These are phyloP conservation scores for Guillardia theta DNA, from an alignment of 78 protist species.

Conservation along the genomic window DNA sequence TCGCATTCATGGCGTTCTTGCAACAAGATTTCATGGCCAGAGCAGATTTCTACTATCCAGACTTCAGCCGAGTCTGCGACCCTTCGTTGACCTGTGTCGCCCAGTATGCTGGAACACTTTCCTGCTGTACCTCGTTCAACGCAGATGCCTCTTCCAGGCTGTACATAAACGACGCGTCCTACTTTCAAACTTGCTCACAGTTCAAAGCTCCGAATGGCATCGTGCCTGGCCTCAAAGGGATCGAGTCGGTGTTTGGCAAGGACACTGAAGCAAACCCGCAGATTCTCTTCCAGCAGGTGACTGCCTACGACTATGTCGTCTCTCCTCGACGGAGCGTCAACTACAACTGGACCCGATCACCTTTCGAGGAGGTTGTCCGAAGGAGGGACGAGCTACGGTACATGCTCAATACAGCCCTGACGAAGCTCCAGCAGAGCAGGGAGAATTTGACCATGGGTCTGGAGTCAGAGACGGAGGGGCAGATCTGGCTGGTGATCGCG, in stretches of 20 bases:
- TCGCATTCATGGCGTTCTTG: too few species aligned
- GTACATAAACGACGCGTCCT: background rate
- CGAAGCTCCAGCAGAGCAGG: background rate
- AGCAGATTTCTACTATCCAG: background rate
- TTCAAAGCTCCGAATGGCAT: background rate
- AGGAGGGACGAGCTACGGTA: background rate
- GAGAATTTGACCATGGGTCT: background rate
- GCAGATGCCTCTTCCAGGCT: background rate
- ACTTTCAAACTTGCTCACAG: background rate
- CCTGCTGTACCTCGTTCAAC: background rate
- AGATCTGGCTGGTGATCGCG: background rate
- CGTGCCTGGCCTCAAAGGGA: background rate
- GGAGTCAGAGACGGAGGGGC: background rate
- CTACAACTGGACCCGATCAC: background rate
- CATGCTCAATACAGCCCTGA: background rate
- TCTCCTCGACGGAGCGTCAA: background rate
- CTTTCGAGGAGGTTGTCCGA: background rate
- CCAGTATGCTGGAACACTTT: background rate
- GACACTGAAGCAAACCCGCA: background rate
- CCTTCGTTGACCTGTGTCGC: background rate
- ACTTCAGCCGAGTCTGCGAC: background rate
- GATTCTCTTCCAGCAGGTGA: background rate
- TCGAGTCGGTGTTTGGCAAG: background rate
- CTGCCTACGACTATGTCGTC: background rate
- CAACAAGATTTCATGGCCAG: too few species aligned